Base-by-base conservation (phyloP, 2,329 filamentous ascomycete genomes). In the Arachnomyces sp. region DNA sequence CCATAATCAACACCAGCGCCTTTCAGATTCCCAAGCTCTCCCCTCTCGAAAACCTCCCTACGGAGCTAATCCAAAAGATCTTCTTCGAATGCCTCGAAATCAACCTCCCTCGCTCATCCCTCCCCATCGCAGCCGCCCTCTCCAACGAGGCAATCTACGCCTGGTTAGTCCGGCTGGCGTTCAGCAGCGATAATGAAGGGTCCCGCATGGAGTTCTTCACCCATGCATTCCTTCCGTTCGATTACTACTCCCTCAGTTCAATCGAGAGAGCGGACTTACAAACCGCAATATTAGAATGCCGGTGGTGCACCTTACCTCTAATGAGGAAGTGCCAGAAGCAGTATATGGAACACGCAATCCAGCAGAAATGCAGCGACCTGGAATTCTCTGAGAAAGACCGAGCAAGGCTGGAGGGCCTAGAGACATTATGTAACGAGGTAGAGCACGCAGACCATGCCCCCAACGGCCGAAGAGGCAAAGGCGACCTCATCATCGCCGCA, bases 11-110 rank as follows among this genome's bases (percentile, higher is more conserved):
- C 9, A 25, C 21, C 21, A 5, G 9, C 21, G 21, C 21, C 21
- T 25, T 9, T 9, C 21, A 25, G 9, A 77, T 68, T 1, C 84
- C 83, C 46, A 82, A 88, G 28, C 64, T 72, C 13, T 74, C 44
- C 46, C 14, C 47, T 11, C 25, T 50, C 14, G 47, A 50, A 33
- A 35, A 33, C 18, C 40, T 50, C 15, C 47, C 47, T 4, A 33
- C 43, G 31, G 47, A 50, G 31, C 16, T 50, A 6, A 36, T 75
- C 4, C 66, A 76, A 44, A 59, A 61, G 33, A 74, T 76, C 38
- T 75, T 75, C 50, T 60, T 71, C n/a, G 50, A 62, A 21, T 62
- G 63, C 15, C 56, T 69, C n/a, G 70, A 73, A 48, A 49, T 73
- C 45, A 67, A 69, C 36, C 57, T 73, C 8, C 62, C 68, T 0